phyloP scores from a whole-genome alignment of 805 yeast genomes.

The Zygoascus ofunaensis region DNA sequence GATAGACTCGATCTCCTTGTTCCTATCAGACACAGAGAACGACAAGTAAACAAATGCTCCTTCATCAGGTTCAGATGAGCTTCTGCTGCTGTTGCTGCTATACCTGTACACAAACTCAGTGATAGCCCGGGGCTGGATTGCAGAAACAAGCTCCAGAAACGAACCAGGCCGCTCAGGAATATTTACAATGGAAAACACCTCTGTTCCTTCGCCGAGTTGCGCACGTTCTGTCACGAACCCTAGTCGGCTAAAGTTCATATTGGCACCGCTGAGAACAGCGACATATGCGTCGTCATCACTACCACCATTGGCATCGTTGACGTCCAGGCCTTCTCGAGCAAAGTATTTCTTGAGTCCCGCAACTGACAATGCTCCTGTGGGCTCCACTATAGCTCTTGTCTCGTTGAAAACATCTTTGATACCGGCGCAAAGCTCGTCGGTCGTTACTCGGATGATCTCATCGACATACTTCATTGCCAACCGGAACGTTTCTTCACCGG shows the following conservation, averaged over 20 bases:
- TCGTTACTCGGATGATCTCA: slow-evolving; percentile 73
- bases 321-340: slow-evolving; percentile 55
- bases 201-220: slow-evolving; percentile 96
- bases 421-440: slow-evolving; percentile 95
- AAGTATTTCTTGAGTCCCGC: slow-evolving; percentile 90
- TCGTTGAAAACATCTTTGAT: slow-evolving; percentile 95
- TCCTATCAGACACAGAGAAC: slow-evolving; percentile 68
- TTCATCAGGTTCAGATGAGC: slow-evolving; percentile 18
- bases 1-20: slow-evolving; percentile 60
- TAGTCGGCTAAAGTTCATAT: slow-evolving; percentile 94
- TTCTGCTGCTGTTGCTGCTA: slow-evolving; percentile 25
- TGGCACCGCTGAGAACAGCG: slow-evolving; percentile 90
- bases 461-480: slow-evolving; percentile 73
- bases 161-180: slow-evolving; percentile 94
- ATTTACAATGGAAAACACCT: slow-evolving; percentile 80
- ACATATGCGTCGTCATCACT: slow-evolving; percentile 56
- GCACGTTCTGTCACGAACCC: slow-evolving; percentile 97
- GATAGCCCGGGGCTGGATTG: slow-evolving; percentile 78
- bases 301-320: background rate
- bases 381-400: slow-evolving; percentile 88
- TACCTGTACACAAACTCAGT: slow-evolving; percentile 92
- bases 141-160: slow-evolving; percentile 63
- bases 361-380: slow-evolving; percentile 93
- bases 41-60: slow-evolving; percentile 78
- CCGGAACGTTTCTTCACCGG: slow-evolving; percentile 89